Percentiles rank a stretch among this genome's conserved stretches.
phyloP scores from a whole-genome alignment of 2,329 filamentous ascomycete genomes.

The Colletotrichum sp. region DNA sequence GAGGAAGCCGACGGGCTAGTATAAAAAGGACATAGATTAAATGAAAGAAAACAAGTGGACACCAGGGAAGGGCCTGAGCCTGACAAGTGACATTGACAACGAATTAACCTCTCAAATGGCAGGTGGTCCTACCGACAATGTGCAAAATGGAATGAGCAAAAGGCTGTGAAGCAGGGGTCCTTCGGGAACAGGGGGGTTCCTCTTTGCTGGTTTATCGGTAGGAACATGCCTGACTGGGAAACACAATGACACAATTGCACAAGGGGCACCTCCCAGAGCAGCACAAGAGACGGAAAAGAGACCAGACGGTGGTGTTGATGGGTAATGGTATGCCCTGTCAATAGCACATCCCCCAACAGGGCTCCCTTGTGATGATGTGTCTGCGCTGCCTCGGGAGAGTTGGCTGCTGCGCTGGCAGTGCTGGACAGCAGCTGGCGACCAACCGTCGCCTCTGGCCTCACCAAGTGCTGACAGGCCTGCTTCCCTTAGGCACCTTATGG shows the following conservation, averaged over 20 bases:
- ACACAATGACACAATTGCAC: background rate
- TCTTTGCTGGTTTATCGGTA: background rate
- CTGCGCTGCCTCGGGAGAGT: background rate
- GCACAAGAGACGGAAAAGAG: background rate
- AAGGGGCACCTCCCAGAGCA: background rate
- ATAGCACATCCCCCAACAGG: background rate
- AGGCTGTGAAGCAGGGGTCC: background rate
- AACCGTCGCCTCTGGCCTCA: background rate
- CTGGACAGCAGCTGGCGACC: background rate
- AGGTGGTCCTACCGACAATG: background rate
- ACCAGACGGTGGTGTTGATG: background rate
- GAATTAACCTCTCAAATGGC: background rate
- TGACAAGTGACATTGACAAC: background rate
- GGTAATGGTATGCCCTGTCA: background rate
- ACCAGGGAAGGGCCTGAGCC: background rate
- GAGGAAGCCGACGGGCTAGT: background rate
- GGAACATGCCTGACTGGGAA: background rate
- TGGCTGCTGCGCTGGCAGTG: constrained; percentile 4
- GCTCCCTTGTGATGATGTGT: background rate
- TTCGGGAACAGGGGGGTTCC: background rate
- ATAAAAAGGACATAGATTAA: background rate
- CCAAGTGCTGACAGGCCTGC: background rate
- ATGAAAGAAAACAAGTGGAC: background rate
- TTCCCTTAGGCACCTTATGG: background rate
- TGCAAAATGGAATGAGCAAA: background rate